These are phyloP conservation scores for Niveomyces coronatus DNA, from an alignment of 2,329 filamentous ascomycete genomes.

Conservation along the genomic window DNA sequence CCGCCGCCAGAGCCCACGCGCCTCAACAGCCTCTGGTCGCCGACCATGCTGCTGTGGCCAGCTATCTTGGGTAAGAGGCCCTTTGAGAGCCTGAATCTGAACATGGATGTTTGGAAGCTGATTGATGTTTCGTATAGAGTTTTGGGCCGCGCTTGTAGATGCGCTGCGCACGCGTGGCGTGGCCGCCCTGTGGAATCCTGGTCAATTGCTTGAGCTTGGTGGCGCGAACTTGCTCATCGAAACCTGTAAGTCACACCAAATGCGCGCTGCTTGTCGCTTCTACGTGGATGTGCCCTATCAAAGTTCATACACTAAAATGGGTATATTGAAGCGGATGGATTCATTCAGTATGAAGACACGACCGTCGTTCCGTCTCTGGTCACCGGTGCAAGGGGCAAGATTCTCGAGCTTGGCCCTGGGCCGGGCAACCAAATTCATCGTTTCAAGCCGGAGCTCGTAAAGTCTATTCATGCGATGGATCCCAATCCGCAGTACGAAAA, in stretches of 20 bases:
- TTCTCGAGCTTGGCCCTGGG: constrained; percentile 35
- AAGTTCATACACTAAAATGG: neutral
- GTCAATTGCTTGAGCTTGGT: neutral
- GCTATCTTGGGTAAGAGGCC: constrained; percentile 1
- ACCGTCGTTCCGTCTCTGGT: constrained; percentile 6
- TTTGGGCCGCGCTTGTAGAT: constrained; percentile 2
- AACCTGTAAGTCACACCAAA: constrained; percentile 5
- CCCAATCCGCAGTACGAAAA: constrained; percentile 25
- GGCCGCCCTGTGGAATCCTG: constrained; percentile 2
- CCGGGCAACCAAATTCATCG: constrained; percentile 32
- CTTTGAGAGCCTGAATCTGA: neutral
- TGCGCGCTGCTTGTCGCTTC: too few species aligned
- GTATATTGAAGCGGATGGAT: neutral
- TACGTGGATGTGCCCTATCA: too few species aligned
- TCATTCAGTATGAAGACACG: constrained; percentile 7
- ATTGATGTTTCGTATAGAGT: neutral
- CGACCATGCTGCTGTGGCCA: constrained; percentile 4
- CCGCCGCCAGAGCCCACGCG: constrained; percentile 1
- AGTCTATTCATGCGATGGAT: constrained; percentile 30
- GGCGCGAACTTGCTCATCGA: constrained; percentile 6
- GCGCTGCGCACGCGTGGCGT: constrained; percentile 3
- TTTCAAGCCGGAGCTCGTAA: constrained; percentile 22
- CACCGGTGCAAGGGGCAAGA: constrained; percentile 7
- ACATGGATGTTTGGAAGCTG: neutral
- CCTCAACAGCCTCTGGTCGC: constrained; percentile 2